These are phyloP conservation scores for Ceratobasidium sp. DNA, from an alignment of 1,284 basidiomycete species.

Conservation along the genomic window DNA sequence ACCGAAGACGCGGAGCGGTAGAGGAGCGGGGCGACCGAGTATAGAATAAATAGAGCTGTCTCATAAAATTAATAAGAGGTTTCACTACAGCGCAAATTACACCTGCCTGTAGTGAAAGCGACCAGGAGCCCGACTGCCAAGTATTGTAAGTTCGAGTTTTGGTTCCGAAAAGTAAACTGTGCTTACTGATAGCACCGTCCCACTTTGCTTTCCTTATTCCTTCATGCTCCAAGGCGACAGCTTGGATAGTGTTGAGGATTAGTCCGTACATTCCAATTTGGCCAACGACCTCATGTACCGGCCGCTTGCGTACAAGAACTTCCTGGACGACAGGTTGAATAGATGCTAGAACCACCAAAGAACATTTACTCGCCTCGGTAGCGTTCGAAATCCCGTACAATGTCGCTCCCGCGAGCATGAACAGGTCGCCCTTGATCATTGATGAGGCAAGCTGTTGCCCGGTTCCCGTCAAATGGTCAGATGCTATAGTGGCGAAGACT, in stretches of 20 bases:
- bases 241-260: constrained; percentile 80
- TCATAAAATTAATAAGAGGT: neutral
- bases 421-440: constrained; percentile 83
- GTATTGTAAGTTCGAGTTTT: constrained; percentile 13
- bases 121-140: constrained; percentile 75
- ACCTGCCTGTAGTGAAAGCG: constrained; percentile 70
- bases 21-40: constrained; percentile 85
- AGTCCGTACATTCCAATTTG: constrained; percentile 87
- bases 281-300: constrained; percentile 85
- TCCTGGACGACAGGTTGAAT: neutral
- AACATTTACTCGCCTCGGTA: constrained; percentile 6
- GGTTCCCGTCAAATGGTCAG: constrained; percentile 53
- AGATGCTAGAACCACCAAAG: neutral
- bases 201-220: constrained; percentile 74
- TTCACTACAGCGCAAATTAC: neutral
- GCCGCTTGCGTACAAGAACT: constrained; percentile 76
- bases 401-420: constrained; percentile 87
- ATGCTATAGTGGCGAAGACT: constrained; percentile 46
- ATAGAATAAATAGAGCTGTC: constrained; percentile 79
- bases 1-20: constrained; percentile 86
- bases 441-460: constrained; percentile 65
- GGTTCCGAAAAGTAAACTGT: neutral
- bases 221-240: constrained; percentile 78
- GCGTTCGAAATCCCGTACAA: constrained; percentile 85
- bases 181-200: constrained; percentile 75